Percentiles rank a stretch among this genome's conserved stretches.
These are phyloP conservation scores for Penicillium sp. DNA, from an alignment of 2,329 filamentous ascomycete genomes.

Conservation along the genomic window DNA sequence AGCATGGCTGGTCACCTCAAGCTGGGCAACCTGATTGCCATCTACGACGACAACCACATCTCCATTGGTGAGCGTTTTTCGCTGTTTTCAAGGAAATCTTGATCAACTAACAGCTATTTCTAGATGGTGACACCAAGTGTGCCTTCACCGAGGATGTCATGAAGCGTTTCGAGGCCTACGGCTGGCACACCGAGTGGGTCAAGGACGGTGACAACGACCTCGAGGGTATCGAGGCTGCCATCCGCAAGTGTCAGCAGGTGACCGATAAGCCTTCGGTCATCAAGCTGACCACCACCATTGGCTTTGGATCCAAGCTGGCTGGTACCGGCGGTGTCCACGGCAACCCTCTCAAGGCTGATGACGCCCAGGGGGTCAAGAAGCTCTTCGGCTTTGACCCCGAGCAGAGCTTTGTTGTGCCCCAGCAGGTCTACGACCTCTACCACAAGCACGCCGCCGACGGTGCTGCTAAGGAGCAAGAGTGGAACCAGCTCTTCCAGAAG, in stretches of 20 bases:
- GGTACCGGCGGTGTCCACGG: conserved; percentile 96
- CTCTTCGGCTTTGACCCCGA: conserved; percentile 96
- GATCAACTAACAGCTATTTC: not conserved
- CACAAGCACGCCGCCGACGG: conserved; percentile 77
- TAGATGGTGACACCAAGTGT: conserved; percentile 89
- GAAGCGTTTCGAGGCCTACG: conserved; percentile 94
- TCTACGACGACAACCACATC: conserved; percentile 99
- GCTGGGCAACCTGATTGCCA: conserved; percentile 91
- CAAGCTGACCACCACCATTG: conserved; percentile 95
- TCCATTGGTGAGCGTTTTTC: conserved; percentile 55
- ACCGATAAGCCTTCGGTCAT: conserved; percentile 97
- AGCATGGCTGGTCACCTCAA: conserved; percentile 93
- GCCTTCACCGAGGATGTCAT: conserved; percentile 95
- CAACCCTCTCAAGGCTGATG: conserved; percentile 88
- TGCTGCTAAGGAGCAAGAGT: conserved; percentile 84
- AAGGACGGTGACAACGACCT: conserved; percentile 85
- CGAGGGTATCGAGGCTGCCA: conserved; percentile 77
- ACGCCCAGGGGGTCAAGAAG: conserved; percentile 86
- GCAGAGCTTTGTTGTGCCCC: conserved; percentile 85
- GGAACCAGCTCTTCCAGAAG: conserved; percentile 87
- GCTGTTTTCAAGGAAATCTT: not conserved
- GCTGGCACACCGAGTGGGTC: conserved; percentile 86
- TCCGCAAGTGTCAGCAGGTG: conserved; percentile 76
- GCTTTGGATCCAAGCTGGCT: conserved; percentile 86
- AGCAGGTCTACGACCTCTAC: conserved; percentile 90